Evolutionary conservation across 2,329 filamentous ascomycete genomes (phyloP).

Genomic region (Fusarium succisae): DNA sequence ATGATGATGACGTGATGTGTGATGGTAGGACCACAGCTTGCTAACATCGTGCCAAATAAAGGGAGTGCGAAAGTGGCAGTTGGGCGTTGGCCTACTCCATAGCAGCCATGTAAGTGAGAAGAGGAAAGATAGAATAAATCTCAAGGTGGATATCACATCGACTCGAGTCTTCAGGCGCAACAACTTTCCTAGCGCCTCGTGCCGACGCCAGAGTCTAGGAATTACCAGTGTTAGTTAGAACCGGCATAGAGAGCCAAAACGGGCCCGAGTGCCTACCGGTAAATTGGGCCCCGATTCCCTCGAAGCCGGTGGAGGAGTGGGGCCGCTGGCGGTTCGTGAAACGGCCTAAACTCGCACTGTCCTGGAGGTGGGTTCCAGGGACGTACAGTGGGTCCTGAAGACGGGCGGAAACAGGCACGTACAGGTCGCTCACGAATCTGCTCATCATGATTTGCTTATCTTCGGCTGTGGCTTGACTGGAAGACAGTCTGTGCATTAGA

Average conservation of each 20-base stretch:
- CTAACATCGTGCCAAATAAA: slow-evolving; percentile 95
- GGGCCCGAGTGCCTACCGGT: not conserved
- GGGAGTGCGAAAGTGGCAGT: slow-evolving; percentile 95
- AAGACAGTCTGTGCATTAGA: not conserved
- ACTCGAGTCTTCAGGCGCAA: not conserved
- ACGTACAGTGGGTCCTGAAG: not conserved
- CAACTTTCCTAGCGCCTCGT: not conserved
- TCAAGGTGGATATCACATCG: not conserved
- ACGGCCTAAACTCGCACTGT: not conserved
- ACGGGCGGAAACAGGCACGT: not conserved
- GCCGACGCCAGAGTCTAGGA: not conserved
- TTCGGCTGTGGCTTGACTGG: not conserved
- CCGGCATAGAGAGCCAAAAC: not conserved
- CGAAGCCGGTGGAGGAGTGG: not conserved
- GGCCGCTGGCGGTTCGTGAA: not conserved
- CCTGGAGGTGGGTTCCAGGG: not conserved
- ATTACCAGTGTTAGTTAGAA: not conserved
- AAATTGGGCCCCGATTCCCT: not conserved
- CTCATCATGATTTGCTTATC: not conserved
- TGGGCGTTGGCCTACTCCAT: slow-evolving; percentile 58
- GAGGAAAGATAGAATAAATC: not conserved
- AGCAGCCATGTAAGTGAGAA: not conserved
- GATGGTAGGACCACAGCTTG: slow-evolving; percentile 89
- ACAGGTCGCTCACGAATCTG: not conserved
- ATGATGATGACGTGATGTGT: slow-evolving; percentile 96